Evolutionary conservation across 2,329 filamentous ascomycete genomes (phyloP).

Genomic region (Colletotrichum magnum): DNA sequence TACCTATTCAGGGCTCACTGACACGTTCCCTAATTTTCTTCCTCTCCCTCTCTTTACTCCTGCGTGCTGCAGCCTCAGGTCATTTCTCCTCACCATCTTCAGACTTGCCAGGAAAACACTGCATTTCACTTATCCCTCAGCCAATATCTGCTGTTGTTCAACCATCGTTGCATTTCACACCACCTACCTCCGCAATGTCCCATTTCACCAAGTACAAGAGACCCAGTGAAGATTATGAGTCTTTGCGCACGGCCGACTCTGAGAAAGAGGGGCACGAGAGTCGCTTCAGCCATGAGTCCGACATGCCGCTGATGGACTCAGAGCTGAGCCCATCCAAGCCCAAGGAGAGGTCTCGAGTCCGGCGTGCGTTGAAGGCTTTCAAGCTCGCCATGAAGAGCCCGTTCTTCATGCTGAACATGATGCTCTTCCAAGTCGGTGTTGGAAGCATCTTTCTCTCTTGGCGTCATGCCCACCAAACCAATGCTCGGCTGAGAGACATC

Average conservation of each 20-base stretch:
- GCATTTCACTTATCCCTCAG: not conserved
- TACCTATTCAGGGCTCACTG: too few species aligned
- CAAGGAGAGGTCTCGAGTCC: not conserved
- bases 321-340: not conserved
- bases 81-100: too few species aligned
- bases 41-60: too few species aligned
- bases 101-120: too few species aligned
- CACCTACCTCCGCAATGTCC: not conserved
- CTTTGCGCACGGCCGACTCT: not conserved
- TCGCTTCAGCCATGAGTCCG: conserved; percentile 17
- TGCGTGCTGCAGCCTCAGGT: too few species aligned
- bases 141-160: not conserved
- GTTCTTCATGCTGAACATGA: conserved; percentile 1
- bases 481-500: conserved; percentile 13
- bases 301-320: conserved; percentile 6
- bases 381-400: conserved; percentile 8
- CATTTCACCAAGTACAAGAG: not conserved
- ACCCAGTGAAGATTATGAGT: not conserved
- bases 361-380: not conserved
- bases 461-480: conserved; percentile 1
- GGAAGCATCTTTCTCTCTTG: conserved; percentile 15
- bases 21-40: too few species aligned
- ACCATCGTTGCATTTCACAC: not conserved
- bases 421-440: conserved; percentile 17
- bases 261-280: not conserved